phyloP scores from a whole-genome alignment of 2,329 filamentous ascomycete genomes.

The Myriosclerotinia curreyana region DNA sequence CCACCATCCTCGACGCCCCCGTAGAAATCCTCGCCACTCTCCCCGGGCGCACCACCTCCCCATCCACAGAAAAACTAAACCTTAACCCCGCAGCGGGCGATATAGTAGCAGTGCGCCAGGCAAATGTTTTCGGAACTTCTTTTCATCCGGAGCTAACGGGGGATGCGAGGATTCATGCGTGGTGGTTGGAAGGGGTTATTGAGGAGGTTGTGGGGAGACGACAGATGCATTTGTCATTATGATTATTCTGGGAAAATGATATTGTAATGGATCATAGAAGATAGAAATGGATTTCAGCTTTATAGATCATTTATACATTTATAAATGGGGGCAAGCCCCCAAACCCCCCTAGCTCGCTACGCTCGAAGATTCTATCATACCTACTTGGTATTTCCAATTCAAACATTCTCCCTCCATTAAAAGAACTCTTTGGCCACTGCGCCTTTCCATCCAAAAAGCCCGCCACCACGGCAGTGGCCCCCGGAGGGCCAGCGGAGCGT shows the following conservation, averaged over 20 bases:
- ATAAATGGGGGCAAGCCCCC: too few species aligned
- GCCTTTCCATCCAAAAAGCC: too few species aligned
- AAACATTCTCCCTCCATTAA: too few species aligned
- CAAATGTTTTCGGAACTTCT: conserved; percentile 89
- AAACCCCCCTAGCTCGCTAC: too few species aligned
- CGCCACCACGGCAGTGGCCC: too few species aligned
- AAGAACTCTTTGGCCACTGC: too few species aligned
- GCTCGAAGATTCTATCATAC: too few species aligned
- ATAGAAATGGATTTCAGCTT: not conserved
- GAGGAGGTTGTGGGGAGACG: conserved; percentile 37
- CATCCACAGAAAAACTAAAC: conserved; percentile 35
- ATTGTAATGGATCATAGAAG: not conserved
- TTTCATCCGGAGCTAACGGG: conserved; percentile 93
- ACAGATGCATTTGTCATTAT: too few species aligned
- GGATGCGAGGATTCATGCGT: conserved; percentile 83
- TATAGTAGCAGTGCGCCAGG: conserved; percentile 85
- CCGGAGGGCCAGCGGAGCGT: too few species aligned
- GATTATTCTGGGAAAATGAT: not conserved
- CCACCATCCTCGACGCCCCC: conserved; percentile 30
- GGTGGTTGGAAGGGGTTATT: conserved; percentile 80
- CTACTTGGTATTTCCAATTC: too few species aligned
- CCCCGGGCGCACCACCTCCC: conserved; percentile 42
- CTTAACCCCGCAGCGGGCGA: conserved; percentile 54
- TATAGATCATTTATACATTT: not conserved
- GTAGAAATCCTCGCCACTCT: conserved; percentile 55